Evolutionary conservation across 352 stramenopile genomes (phyloP), one percentile per base, ranked within the genome.

Genomic region (Thalassiosira exigua): DNA sequence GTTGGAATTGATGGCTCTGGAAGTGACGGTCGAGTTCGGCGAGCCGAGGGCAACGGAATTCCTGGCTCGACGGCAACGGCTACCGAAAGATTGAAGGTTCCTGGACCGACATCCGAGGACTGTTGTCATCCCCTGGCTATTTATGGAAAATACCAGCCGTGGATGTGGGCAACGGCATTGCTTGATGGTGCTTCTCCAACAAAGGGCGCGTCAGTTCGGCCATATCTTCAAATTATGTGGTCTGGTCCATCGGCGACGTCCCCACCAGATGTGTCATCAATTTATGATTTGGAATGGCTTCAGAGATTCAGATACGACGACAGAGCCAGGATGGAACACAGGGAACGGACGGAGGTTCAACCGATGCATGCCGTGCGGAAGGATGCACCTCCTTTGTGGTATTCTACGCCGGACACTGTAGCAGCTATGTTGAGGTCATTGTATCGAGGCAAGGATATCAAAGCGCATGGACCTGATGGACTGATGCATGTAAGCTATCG

Each of bases 211-310:
- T 42, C 26, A 17, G 39, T 9, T 12, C n/a, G 74, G 50, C 48
- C 66, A 30, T 78, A 75, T 58, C 57, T 78, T 51, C 22, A 51
- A 50, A 56, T 70, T 22, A 24, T 41, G 52, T 82, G 67, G 54
- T 46, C 22, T 57, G 50, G 29, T 21, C 24, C 33, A 61, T 61
- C 7, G 36, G 36, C 14, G 36, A 44, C 17, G 30, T 26, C 17
- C 32, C 57, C 21, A 41, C 60, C 52, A n/a, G 58, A 61, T 32
- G 24, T 41, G 46, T 54, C 41, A 30, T 91, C 82, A 9, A 81
- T 67, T 39, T 92, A 83, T 64, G 81, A 90, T 68, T 44, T 83
- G 11, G 67, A 84, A 36, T 92, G 86, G 86, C 65, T 92, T 14
- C 41, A 67, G 36, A 32, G 79, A 59, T 84, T 74, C 46, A 59